phyloP scores from a whole-genome alignment of 257 asterid species.

The Nemophila menziesii region DNA sequence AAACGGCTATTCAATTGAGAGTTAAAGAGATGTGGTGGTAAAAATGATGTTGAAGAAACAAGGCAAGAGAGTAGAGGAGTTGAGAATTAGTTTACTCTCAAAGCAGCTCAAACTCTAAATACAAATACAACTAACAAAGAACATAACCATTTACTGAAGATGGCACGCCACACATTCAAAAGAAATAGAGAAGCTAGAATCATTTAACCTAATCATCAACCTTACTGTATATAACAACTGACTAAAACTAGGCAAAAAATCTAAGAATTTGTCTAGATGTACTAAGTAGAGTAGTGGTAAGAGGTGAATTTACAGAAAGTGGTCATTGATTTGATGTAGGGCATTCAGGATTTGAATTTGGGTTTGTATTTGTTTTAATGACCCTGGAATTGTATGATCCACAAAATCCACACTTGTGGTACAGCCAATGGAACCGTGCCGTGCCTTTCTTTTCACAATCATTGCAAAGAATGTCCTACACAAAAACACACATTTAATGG shows the following conservation, averaged over 20 bases:
- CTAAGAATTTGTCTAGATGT: constrained; percentile 4
- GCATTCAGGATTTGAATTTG: constrained; percentile 14
- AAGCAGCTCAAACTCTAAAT: too few species aligned
- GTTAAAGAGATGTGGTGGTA: too few species aligned
- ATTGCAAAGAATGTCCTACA: constrained; percentile 34
- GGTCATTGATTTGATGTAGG: constrained; percentile 5
- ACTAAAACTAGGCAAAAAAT: constrained; percentile 4
- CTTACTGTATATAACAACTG: too few species aligned
- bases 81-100: too few species aligned
- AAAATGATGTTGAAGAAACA: too few species aligned
- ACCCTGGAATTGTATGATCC: constrained; percentile 39
- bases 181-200: background rate
- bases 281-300: constrained; percentile 17
- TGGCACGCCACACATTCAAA: too few species aligned
- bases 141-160: too few species aligned
- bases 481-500: too few species aligned
- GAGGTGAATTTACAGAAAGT: constrained; percentile 4
- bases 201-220: background rate
- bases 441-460: constrained; percentile 30
- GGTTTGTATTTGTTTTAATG: constrained; percentile 11
- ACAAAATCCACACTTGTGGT: constrained; percentile 32
- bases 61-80: too few species aligned
- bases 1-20: too few species aligned
- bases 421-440: constrained; percentile 36
- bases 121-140: too few species aligned